These are phyloP conservation scores for Pseudocercospora musae DNA, from an alignment of 2,329 filamentous ascomycete species.

Conservation along the genomic window DNA sequence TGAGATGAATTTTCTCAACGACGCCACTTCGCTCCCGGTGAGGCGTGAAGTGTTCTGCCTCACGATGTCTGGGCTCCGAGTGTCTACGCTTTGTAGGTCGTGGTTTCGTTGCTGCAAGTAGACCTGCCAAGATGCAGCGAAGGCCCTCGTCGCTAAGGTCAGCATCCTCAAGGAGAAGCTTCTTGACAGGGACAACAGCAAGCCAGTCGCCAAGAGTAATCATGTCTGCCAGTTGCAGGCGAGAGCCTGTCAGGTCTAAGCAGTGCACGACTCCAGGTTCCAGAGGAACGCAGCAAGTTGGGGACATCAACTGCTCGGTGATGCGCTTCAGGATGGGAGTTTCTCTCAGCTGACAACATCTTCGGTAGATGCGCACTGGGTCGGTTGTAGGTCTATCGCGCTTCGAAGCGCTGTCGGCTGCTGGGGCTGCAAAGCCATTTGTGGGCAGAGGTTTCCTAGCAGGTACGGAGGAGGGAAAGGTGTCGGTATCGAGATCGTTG, in stretches of 20 bases:
- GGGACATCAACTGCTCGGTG: conserved; percentile 76
- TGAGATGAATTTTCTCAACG: conserved; percentile 81
- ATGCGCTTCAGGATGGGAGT: conserved; percentile 89
- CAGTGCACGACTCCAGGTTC: conserved; percentile 74
- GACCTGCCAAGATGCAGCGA: conserved; percentile 77
- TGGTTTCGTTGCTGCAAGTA: conserved; percentile 73
- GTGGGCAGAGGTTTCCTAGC: conserved; percentile 33
- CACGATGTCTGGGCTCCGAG: conserved; percentile 29
- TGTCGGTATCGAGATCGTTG: conserved; percentile 40
- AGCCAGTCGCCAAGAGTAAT: conserved; percentile 89
- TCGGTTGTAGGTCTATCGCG: conserved; percentile 79
- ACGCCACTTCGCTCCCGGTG: conserved; percentile 60
- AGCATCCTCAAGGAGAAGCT: conserved; percentile 81
- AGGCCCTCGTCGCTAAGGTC: conserved; percentile 83
- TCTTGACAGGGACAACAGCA: conserved; percentile 85
- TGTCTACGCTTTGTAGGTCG: conserved; percentile 39
- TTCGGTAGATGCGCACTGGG: conserved; percentile 84
- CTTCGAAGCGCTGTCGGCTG: conserved; percentile 40
- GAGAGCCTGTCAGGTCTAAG: conserved; percentile 80
- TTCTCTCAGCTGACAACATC: conserved; percentile 91
- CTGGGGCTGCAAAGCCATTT: conserved; percentile 32
- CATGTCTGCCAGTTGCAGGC: conserved; percentile 77
- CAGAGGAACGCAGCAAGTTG: conserved; percentile 60
- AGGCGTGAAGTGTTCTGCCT: conserved; percentile 21
- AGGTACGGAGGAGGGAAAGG: conserved; percentile 12